These are phyloP conservation scores for Saccharomyces pastorianus DNA, from an alignment of 1,139 yeast species.

Conservation along the genomic window DNA sequence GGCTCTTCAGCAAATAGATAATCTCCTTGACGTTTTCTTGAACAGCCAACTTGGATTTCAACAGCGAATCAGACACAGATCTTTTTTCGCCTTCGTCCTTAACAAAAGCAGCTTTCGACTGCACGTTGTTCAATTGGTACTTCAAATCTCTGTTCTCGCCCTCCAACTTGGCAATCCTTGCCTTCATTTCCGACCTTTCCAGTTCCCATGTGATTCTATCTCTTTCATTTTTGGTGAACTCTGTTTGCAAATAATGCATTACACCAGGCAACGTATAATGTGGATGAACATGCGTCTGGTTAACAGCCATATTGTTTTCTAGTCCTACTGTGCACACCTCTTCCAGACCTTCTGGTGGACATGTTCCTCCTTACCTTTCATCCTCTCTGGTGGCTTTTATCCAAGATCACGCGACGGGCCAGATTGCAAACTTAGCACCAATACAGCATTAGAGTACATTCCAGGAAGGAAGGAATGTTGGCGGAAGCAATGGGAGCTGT, in stretches of 20 bases:
- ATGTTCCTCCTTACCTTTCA: background rate
- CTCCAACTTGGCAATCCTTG: conserved; percentile 53
- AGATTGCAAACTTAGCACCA: background rate
- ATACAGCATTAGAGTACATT: background rate
- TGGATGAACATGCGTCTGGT: conserved; percentile 9
- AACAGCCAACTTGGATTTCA: conserved; percentile 23
- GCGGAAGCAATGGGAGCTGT: background rate
- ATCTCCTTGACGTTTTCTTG: conserved; percentile 33
- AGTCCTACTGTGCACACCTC: background rate
- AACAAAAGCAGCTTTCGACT: conserved; percentile 6
- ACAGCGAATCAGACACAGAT: conserved; percentile 6
- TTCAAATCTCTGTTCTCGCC: conserved; percentile 54
- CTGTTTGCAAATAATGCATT: conserved; percentile 49
- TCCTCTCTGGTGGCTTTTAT: background rate
- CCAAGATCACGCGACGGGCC: background rate
- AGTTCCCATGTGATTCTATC: conserved; percentile 51
- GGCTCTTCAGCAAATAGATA: conserved; percentile 29
- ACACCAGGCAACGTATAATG: conserved; percentile 38
- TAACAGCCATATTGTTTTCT: background rate
- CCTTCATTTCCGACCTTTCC: conserved; percentile 46
- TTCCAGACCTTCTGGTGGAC: background rate
- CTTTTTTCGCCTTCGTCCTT: conserved; percentile 7
- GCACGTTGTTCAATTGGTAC: conserved; percentile 42
- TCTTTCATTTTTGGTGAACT: conserved; percentile 49
- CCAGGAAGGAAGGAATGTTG: background rate